A percentile compares a stretch with the other conserved stretches of the same genome.
phyloP scores from a whole-genome alignment of 2,329 filamentous ascomycete species.

The Fusarium illudens region DNA sequence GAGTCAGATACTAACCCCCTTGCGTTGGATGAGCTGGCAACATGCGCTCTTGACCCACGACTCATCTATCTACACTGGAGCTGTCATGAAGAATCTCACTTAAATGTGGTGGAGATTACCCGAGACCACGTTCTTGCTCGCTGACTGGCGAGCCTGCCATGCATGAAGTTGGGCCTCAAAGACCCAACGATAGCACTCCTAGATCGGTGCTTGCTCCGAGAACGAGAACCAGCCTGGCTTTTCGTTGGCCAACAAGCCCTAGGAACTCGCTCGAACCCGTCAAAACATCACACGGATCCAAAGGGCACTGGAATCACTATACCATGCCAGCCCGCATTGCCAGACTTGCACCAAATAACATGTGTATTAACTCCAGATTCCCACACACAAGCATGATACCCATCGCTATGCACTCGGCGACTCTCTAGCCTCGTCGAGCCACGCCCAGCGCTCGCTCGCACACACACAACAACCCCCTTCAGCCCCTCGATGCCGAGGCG shows the following conservation, averaged over 20 bases:
- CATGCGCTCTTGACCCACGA: not conserved
- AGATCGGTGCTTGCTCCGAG: not conserved
- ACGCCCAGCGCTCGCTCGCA: constrained; percentile 8
- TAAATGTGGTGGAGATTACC: not conserved
- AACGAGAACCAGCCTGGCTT: not conserved
- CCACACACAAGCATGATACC: constrained; percentile 3
- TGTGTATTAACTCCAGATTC: constrained; percentile 5
- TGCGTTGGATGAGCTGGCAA: not conserved
- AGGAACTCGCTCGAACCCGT: not conserved
- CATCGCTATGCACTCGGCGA: constrained; percentile 8
- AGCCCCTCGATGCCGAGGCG: constrained; percentile 39
- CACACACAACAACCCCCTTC: constrained; percentile 10
- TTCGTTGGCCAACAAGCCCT: not conserved
- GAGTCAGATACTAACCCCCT: not conserved
- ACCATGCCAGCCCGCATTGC: not conserved
- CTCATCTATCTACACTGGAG: not conserved
- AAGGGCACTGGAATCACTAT: not conserved
- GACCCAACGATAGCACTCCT: not conserved
- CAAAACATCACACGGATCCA: not conserved
- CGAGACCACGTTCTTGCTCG: not conserved
- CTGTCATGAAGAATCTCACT: not conserved
- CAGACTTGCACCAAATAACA: not conserved
- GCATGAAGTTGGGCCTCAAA: not conserved
- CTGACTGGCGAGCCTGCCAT: not conserved
- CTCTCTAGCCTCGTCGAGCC: not conserved